A percentile compares a stretch with the other conserved stretches of the same genome.
phyloP scores from a whole-genome alignment of 1,139 yeast species.

The Meyerozyma carpophila region DNA sequence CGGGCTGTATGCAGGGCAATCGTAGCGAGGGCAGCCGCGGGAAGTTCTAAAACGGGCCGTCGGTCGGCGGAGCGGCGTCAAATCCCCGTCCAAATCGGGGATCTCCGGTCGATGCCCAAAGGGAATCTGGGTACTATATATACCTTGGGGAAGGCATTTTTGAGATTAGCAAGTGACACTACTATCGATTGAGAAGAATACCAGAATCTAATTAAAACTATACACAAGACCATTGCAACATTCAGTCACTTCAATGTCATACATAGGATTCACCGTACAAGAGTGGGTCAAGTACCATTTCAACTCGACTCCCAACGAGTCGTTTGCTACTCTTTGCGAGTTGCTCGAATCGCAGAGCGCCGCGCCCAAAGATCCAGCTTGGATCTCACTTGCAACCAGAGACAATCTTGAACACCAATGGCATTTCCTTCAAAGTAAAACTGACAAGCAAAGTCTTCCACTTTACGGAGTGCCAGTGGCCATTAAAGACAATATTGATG shows the following conservation, averaged over 20 bases:
- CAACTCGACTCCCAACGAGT: constrained; percentile 56
- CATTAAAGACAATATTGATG: constrained; percentile 92
- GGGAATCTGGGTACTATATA: neutral
- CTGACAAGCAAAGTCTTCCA: constrained; percentile 48
- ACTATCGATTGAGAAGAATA: neutral
- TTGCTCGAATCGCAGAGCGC: constrained; percentile 44
- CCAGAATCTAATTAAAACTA: neutral
- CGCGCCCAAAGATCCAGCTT: constrained; percentile 68
- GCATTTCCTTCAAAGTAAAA: constrained; percentile 62
- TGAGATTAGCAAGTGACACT: too few relatives aligned
- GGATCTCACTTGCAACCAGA: constrained; percentile 72
- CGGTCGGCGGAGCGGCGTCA: neutral
- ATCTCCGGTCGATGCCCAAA: neutral
- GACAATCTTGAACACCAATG: constrained; percentile 71
- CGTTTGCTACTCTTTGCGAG: constrained; percentile 43
- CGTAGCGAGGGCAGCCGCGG: neutral
- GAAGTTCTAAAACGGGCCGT: neutral
- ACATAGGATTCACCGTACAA: constrained; percentile 36
- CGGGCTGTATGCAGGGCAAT: constrained; percentile 1
- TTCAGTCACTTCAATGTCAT: constrained; percentile 9
- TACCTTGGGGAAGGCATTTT: neutral
- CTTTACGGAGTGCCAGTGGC: constrained; percentile 93
- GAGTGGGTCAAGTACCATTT: constrained; percentile 72
- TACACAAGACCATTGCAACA: neutral
- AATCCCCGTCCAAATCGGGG: neutral